These are phyloP conservation scores for Narthecium ossifragum DNA, from an alignment of 106 monocot genomes.

Conservation along the genomic window DNA sequence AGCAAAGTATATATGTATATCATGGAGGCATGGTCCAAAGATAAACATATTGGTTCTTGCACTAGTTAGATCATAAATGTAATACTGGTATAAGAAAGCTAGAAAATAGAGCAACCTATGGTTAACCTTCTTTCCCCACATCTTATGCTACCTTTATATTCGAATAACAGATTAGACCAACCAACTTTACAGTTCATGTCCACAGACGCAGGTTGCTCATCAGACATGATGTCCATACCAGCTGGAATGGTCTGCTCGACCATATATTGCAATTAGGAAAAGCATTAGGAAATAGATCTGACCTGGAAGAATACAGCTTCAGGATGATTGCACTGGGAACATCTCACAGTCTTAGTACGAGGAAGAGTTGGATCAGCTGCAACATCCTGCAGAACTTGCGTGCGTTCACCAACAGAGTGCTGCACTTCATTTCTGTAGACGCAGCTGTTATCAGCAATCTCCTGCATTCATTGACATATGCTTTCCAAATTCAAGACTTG, in stretches of 20 bases:
- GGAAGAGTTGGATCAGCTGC: constrained; percentile 37
- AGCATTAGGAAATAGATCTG: neutral
- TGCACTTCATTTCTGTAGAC: constrained; percentile 34
- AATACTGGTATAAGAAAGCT: no score
- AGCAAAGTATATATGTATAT: no score
- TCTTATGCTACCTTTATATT: neutral
- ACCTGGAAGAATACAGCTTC: constrained; percentile 44
- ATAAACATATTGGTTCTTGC: no score
- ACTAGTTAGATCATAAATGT: no score
- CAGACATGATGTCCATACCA: no score
- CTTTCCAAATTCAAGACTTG: neutral
- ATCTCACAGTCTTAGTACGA: constrained; percentile 27
- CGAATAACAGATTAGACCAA: neutral
- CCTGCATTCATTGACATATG: constrained; percentile 12
- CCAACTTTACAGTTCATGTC: neutral
- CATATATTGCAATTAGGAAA: neutral
- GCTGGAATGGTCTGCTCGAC: neutral
- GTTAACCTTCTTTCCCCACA: neutral
- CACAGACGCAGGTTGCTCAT: neutral
- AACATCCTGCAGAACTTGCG: constrained; percentile 31
- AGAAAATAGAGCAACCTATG: no score
- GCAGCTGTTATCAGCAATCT: constrained; percentile 27
- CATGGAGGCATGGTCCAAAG: no score
- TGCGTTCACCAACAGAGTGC: constrained; percentile 17
- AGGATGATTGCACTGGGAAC: constrained; percentile 20